A percentile compares a stretch with the other conserved stretches of the same genome.
Evolutionary conservation across 148 eudicot species (phyloP).

Genomic region (Rhododendron molle): DNA sequence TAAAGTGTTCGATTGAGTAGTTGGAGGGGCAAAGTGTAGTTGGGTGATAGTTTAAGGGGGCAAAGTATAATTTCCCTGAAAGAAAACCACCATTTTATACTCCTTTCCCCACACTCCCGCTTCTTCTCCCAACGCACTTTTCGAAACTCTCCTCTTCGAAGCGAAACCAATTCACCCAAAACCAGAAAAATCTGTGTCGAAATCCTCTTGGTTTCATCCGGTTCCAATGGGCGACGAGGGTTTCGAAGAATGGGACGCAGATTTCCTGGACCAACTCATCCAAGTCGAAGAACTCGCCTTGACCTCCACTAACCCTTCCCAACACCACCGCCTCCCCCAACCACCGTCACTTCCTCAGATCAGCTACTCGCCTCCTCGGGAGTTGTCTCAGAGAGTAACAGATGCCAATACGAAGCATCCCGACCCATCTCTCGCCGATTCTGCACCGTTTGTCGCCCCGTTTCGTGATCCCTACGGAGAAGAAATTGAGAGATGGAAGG

Average conservation of each 20-base stretch:
- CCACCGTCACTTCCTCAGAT: background rate
- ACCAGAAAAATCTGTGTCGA: background rate
- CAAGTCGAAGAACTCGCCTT: constrained; percentile 46
- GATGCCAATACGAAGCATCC: constrained; percentile 4
- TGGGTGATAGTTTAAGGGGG: too few species aligned
- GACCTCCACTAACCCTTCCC: constrained; percentile 27
- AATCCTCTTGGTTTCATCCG: background rate
- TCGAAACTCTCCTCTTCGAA: background rate
- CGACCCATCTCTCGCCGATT: constrained; percentile 4
- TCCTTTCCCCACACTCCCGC: background rate
- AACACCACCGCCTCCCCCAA: constrained; percentile 14
- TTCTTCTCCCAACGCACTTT: background rate
- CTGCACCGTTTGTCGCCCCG: background rate
- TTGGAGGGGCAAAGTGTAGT: too few species aligned
- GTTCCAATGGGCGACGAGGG: constrained; percentile 30
- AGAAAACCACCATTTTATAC: too few species aligned
- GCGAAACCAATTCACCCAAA: background rate
- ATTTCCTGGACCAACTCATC: constrained; percentile 44
- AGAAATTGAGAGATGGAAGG: constrained; percentile 56
- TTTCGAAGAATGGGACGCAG: constrained; percentile 57
- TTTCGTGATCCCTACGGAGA: constrained; percentile 23
- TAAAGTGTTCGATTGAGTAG: too few species aligned
- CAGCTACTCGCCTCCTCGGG: constrained; percentile 76
- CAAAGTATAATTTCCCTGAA: too few species aligned
- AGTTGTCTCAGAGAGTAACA: constrained; percentile 60